Conservation (phyloP, 148 eudicot genomes). For the Talinum fruticosum region DNA sequence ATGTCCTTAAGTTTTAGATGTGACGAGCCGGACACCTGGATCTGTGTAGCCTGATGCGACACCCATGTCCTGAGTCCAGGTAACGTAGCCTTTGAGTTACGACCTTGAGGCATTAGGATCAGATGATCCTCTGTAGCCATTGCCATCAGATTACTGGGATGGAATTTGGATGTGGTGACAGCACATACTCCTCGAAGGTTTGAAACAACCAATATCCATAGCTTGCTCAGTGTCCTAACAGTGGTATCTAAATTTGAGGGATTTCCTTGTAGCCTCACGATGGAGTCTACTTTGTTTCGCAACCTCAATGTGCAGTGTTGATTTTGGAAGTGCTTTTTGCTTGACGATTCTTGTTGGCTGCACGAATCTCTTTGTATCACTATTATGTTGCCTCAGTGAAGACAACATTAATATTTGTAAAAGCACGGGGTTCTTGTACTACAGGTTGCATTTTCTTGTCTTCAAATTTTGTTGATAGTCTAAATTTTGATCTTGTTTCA, state of each 20-base stretch:
- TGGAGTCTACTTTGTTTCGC: constrained; percentile 3
- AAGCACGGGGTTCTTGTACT: not conserved
- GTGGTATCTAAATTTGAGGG: not conserved
- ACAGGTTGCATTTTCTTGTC: not conserved
- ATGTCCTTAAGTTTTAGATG: too few species aligned
- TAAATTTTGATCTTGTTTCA: not conserved
- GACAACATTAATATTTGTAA: not conserved
- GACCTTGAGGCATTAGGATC: too few species aligned
- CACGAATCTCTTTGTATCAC: not conserved
- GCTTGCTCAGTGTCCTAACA: too few species aligned
- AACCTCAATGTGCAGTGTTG: not conserved
- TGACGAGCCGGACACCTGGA: too few species aligned
- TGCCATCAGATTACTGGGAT: not conserved
- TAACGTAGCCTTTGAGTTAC: too few species aligned
- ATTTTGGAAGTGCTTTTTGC: not conserved
- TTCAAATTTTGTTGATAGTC: not conserved
- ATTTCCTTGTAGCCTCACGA: not conserved
- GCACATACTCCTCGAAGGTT: constrained; percentile 4
- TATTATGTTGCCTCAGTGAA: not conserved
- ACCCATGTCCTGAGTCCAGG: too few species aligned
- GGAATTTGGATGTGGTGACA: not conserved
- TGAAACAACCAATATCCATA: not conserved
- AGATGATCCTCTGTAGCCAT: not conserved
- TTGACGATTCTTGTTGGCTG: not conserved
- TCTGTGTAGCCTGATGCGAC: too few species aligned